Base-by-base conservation (phyloP, 495 filamentous ascomycete genomes). In the Echria macrotheca region DNA sequence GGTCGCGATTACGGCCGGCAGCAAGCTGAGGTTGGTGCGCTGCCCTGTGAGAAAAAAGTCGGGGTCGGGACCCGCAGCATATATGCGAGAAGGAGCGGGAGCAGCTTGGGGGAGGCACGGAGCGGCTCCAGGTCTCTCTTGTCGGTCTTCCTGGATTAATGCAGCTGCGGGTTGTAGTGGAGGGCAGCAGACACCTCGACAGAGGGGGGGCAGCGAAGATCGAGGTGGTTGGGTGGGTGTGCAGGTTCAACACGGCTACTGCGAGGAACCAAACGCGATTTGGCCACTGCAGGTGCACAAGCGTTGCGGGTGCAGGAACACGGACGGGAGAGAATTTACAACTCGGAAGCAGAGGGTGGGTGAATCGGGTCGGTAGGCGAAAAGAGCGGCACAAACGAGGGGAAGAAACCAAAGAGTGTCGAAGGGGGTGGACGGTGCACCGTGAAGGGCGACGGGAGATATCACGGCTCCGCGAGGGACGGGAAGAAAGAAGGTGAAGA, bases 381-480 rank as follows among this genome's bases (percentile, higher is more conserved):
- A 53, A 53, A 26, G 47, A 50, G 29, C 38, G 50, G 36, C 28
- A 50, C 39, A 58, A 57, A 44, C 33, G 39, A 43, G 45, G 47
- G 37, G 49, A 58, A 21, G 43, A 50, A 43, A 44, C n/a, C 25
- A 35, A 50, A 46, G 46, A 43, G 25, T 50, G 42, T 40, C 45
- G 35, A 17, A 45, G 49, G 26, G 49, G 23, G 50, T 6, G 29
- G 47, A 44, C 47, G 26, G 54, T 18, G 42, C 31, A 44, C 47
- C 48, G 33, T 35, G 42, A 52, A 43, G 31, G 26, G 47, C 5
- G n/a, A 33, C 41, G 39, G 32, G 44, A 52, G 33, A 11, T 55
- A 21, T 39, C 54, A 49, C 54, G 36, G 44, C 50, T 49, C 54
- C 50, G 50, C 52, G 42, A 41, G 29, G 49, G 54, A 49, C 54